phyloP scores from a whole-genome alignment of 2,329 filamentous ascomycete species.

The Colletotrichum truncatum region DNA sequence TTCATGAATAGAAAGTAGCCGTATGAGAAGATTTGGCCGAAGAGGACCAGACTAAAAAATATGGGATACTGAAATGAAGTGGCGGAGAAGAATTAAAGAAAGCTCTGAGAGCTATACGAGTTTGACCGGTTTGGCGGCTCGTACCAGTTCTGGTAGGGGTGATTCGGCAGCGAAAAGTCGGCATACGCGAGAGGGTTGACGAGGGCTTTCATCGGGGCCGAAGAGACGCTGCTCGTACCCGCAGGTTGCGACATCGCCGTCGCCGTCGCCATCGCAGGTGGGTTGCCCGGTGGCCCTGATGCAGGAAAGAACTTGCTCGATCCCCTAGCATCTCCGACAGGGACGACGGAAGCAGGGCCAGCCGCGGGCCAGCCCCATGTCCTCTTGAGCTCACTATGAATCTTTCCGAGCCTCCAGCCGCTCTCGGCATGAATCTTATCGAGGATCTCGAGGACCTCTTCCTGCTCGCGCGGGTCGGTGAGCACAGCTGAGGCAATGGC shows the following conservation, averaged over 20 bases:
- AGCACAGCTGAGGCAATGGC: conserved; percentile 81
- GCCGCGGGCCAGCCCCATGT: conserved; percentile 75
- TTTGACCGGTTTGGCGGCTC: conserved; percentile 70
- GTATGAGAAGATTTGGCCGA: neutral
- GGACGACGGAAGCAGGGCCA: neutral
- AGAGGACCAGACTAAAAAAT: neutral
- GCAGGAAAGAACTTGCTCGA: neutral
- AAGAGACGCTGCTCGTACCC: conserved; percentile 35
- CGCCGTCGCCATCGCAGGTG: conserved; percentile 27
- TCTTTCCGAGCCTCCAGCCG: conserved; percentile 78
- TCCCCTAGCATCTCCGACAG: conserved; percentile 22
- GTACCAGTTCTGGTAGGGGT: conserved; percentile 85
- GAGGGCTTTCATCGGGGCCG: conserved; percentile 45
- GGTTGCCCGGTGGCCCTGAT: neutral
- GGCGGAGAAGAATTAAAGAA: conserved; percentile 10
- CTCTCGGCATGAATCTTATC: conserved; percentile 79
- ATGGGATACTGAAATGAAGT: neutral
- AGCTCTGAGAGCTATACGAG: conserved; percentile 20
- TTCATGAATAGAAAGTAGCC: neutral
- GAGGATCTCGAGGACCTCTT: conserved; percentile 82
- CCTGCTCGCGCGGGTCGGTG: conserved; percentile 74
- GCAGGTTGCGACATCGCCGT: conserved; percentile 39
- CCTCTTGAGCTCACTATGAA: conserved; percentile 77
- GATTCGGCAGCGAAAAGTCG: conserved; percentile 80
- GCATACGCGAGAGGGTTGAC: conserved; percentile 78